Evolutionary conservation across 2,329 filamentous ascomycete genomes (phyloP), one percentile per base, ranked within the genome.

Genomic region (Monosporascus sp.): DNA sequence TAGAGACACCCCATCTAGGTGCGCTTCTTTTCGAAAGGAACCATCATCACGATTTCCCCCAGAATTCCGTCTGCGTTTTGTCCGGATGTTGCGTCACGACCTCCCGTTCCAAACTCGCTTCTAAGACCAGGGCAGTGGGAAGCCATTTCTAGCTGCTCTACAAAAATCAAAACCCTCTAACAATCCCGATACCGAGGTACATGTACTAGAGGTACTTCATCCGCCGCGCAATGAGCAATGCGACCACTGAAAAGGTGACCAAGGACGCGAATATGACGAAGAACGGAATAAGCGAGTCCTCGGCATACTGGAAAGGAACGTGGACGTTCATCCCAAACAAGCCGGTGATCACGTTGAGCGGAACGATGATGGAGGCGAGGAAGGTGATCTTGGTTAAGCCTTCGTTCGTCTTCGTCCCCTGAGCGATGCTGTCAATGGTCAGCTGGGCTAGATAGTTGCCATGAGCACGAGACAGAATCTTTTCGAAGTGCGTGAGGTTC

Each of bases 371-470:
- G 3, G 93, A 96, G 1, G 91, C 94, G 58, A 97, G 78, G 55
- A 97, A 83, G 0, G 94, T 99, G 63, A 99, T 94, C 75, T 97
- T 96, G 74, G 90, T 92, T 14, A 99, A 82, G 6, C 93, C 88
- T 59, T 88, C 83, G 74, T 97, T 97, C 51, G 90, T 91, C 60
- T 85, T 81, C 55, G 92, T 96, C 25, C 92, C 92, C 69, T 96
- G 86, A 1, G 87, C 84, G 63, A 96, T 89, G 70, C 89, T 93
- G 70, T 95, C 90, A 63, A 97, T 92, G 39, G 88, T 93, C 57
- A 97, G 83, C 67, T 97, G 94, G 1, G 94, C 93, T 38, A 99
- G 81, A 67, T 99, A 97, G 70, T 97, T 99, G 76, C 88, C 90
- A 75, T 99, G 94, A 2, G 89, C 89, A 22, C 94, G 88, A 27